Base-by-base conservation (phyloP, 768 basidiomycete species). In the Hericium rajendrae region DNA sequence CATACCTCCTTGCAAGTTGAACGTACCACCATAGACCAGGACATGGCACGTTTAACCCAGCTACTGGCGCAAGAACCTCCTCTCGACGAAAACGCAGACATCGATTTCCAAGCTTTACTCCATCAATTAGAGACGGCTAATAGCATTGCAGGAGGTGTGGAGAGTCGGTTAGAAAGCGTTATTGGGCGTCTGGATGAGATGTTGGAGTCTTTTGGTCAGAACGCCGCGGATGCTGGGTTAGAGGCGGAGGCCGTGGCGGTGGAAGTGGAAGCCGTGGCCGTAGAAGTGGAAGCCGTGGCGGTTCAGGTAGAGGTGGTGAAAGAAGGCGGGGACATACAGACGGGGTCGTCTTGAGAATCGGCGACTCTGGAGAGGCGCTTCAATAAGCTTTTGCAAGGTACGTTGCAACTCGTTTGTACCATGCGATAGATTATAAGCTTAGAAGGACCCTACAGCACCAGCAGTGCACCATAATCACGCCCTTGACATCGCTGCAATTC, bases 161-260 rank as follows among this genome's bases (percentile, higher is more conserved):
- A 90, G 65, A 66, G 67, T 57, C 79, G 77, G 60, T 70, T 91
- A 43, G 86, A 91, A 64, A 74, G 66, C 18, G 71, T 91, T 38
- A 69, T 91, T 54, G 76, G 66, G 48, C 79, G 79, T 53, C 69
- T 89, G 58, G 84, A 88, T 65, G 62, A 60, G 11, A 69, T 89
- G 8, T 65, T 89, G 15, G 68, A 69, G 5, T 68, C 67, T 11
- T 69, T 88, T 20, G 49, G 9, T n/a, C 43, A 46, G 43, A 46
- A 46, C 22, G 43, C n/a, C 8, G 32, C 32, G 32, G 32, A 32
- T 8, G 32, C 32, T 32, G 32, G 32, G 43, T 18, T 8, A n/a
- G 43, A 46, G 43, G 26, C 51, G 2, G 60, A 57, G 20, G 64
- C 51, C n/a, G 60, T 38, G 48, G 22, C 38, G 18, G 53, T 28